Evolutionary conservation across 352 stramenopile species (phyloP), one percentile per base, ranked within the genome.

Genomic region (Globisporangium paroecandrum): DNA sequence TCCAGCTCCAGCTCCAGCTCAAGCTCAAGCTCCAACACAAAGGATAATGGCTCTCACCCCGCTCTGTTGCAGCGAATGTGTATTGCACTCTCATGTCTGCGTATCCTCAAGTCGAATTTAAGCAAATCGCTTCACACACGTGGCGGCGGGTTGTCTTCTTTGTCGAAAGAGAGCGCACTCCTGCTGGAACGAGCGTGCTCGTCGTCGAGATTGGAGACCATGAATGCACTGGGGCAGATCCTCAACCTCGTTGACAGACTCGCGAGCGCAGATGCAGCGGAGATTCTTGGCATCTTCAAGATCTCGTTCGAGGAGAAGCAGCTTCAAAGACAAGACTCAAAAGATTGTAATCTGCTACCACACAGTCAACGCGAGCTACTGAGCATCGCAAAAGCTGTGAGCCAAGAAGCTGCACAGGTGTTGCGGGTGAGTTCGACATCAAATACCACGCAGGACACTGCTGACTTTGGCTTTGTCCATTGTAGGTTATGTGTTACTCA

Each of bases 81-180:
- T 43, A 49, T 85, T 20, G 43, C 68, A 0, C 61, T 84, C 20
- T 78, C 74, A 0, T 88, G 76, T 24, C 65, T 88, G 18, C 72
- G 76, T 7, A 71, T 88, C 41, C 27, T 88, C 24, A 74, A 83
- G 49, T n/a, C 78, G 0, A 88, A 88, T 65, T 34, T 88, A 47
- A 83, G 64, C 38, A 76, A 76, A 58, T 22, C 41, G 46, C 27
- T 62, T 54, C 32, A 41, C 20, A 24, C 22, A 47, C 18, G 38
- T 47, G 38, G 38, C 13, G 38, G 13, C 13, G 38, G n/a, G 13
- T 47, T 47, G 38, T 55, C 18, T 7, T 34, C 41, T 9, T 25
- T 41, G 20, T 10, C n/a, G 15, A 59, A 34, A 13, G 34, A 47
- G 13, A 12, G 18, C 3, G 18, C 27, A 4, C 3, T 41, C 22